Percentiles rank a stretch among this genome's conserved stretches.
Evolutionary conservation across 176 grass and related monocot species (phyloP).

Genomic region (Aegilops speltoides): DNA sequence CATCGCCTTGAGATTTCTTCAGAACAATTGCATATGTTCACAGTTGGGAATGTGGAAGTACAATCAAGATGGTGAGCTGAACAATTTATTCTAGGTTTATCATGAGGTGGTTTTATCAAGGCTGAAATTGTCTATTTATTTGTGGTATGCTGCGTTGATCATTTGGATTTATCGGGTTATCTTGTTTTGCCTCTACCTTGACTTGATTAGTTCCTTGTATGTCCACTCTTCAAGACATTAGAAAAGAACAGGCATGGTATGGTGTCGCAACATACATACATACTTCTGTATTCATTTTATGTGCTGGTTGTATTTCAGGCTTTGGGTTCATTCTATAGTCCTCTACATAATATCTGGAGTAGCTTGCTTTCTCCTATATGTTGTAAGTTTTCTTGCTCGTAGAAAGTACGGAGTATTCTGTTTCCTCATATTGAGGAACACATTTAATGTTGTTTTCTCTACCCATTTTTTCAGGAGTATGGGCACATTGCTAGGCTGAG

Average conservation of each 20-base stretch:
- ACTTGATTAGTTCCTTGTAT: neutral
- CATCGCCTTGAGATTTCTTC: conserved; percentile 50
- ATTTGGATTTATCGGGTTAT: conserved; percentile 13
- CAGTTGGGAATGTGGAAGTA: conserved; percentile 64
- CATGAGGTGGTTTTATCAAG: neutral
- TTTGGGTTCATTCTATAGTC: conserved; percentile 88
- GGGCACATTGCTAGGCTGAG: conserved; percentile 68
- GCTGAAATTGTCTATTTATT: neutral
- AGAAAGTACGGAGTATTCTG: neutral
- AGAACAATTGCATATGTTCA: conserved; percentile 75
- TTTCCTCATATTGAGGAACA: neutral
- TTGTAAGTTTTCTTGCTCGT: conserved; percentile 50
- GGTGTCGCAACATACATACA: neutral
- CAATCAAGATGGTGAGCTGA: conserved; percentile 71
- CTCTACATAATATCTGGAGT: conserved; percentile 79
- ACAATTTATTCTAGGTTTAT: neutral
- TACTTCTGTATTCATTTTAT: conserved; percentile 13
- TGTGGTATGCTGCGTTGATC: neutral
- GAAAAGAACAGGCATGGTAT: neutral
- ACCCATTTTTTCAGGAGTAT: conserved; percentile 55
- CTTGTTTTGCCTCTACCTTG: neutral
- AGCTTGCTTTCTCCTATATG: conserved; percentile 88
- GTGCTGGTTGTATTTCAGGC: conserved; percentile 53
- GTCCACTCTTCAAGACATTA: conserved; percentile 8
- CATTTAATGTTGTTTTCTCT: neutral